Evolutionary conservation across 192 early-diverging fungal genomes (phyloP).

Genomic region (Gigaspora rosea): DNA sequence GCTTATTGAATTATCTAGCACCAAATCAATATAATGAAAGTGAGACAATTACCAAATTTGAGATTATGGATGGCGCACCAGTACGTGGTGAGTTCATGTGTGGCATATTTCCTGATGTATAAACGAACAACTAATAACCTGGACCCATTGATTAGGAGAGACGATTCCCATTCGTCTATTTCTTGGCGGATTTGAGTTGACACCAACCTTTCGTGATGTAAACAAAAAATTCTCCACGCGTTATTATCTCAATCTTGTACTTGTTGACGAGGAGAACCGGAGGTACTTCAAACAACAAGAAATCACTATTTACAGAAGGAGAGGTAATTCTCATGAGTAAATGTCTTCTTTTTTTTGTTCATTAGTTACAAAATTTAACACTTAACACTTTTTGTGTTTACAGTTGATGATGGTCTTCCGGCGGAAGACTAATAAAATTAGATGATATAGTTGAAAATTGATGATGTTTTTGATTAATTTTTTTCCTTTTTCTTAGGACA

Average conservation of each 20-base stretch:
- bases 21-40: conserved; percentile 99
- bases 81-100: conserved; percentile 65
- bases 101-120: not conserved
- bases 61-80: conserved; percentile 99
- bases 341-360: too few relatives aligned
- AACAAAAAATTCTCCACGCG: conserved; percentile 99
- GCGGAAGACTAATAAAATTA: too few relatives aligned
- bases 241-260: conserved; percentile 97
- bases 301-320: conserved; percentile 78
- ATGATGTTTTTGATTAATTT: too few relatives aligned
- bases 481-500: too few relatives aligned
- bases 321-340: not conserved
- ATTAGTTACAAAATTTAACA: too few relatives aligned
- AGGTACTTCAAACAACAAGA: conserved; percentile 99
- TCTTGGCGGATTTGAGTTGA: conserved; percentile 95
- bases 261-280: conserved; percentile 98
- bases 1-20: conserved; percentile 41
- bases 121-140: not conserved
- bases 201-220: conserved; percentile 97
- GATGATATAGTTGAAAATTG: too few relatives aligned
- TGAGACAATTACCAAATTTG: conserved; percentile 98
- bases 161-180: conserved; percentile 98
- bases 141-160: conserved; percentile 58
- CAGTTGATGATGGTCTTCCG: too few relatives aligned
- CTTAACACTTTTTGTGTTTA: too few relatives aligned